Base-by-base conservation (phyloP, 1,284 basidiomycete genomes). In the Papiliotrema fonsecae region DNA sequence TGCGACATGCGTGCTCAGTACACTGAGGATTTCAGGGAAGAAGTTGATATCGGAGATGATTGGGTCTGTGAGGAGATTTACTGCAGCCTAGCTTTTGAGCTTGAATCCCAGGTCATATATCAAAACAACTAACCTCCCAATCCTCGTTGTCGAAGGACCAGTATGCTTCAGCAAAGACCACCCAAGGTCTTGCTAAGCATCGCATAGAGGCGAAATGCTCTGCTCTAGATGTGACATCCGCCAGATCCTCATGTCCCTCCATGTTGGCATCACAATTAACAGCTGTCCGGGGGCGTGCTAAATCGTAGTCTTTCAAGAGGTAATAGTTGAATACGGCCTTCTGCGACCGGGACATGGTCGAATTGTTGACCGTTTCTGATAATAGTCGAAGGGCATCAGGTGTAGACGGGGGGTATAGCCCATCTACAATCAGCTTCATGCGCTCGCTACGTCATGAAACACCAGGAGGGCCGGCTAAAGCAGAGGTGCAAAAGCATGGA, bases 321-420 rank as follows among this genome's bases (percentile, higher is more conserved):
- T 72, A 72, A 54, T 70, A 72, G 37, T 61, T 53, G 45, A 68
- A 65, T 49, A 65, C 68, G 54, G 70, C 70, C 32, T 61, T 54
- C 55, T 70, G 67, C 22, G 69, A 51, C 6, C 70, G 52, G 42
- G 68, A 63, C 10, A 65, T 47, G 1, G 50, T 45, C 13, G 58
- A 50, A 7, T 54, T 50, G 22, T 63, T 50, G 30, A 72, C 65
- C 1, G 62, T 50, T 25, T 58, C 49, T 9, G 70, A 53, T 1
- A 72, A 58, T 30, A 64, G 55, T 9, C 69, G 58, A 9, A 65
- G 37, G 9, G 26, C 60, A 4, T 61, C 61, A 1, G 67, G 68
- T 18, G 62, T 56, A 0, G 55, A 55, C 3, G 70, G 65, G 2
- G 70, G 70, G 51, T 72, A 72, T 11, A 66, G 51, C 1, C 55